Evolutionary conservation across 2,329 filamentous ascomycete genomes (phyloP).

Genomic region (Chalaropsis ovoidea): DNA sequence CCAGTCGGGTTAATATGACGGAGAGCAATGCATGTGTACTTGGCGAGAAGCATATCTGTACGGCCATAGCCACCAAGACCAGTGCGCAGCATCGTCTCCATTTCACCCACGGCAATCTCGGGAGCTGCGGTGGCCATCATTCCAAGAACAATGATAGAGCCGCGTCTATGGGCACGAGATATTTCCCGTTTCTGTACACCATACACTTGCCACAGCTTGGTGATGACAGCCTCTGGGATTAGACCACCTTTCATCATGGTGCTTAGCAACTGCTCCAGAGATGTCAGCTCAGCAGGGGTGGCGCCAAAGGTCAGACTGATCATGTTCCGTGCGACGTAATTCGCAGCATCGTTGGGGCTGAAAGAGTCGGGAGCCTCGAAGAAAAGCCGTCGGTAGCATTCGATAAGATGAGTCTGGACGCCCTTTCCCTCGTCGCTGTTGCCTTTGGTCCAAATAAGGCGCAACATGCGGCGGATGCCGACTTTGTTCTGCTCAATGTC

Average conservation of each 20-base stretch:
- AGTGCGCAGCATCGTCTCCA: slow-evolving; percentile 86
- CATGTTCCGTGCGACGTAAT: slow-evolving; percentile 96
- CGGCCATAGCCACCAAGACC: slow-evolving; percentile 74
- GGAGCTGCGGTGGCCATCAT: slow-evolving; percentile 92
- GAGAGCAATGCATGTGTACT: slow-evolving; percentile 90
- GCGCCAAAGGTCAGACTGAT: slow-evolving; percentile 96
- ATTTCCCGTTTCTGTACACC: slow-evolving; percentile 89
- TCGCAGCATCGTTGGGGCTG: slow-evolving; percentile 78
- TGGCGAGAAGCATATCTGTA: slow-evolving; percentile 75
- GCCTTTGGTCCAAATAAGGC: slow-evolving; percentile 97
- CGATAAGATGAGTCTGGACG: slow-evolving; percentile 90
- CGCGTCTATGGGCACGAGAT: slow-evolving; percentile 78
- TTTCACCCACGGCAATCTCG: slow-evolving; percentile 86
- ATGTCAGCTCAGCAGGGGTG: slow-evolving; percentile 88
- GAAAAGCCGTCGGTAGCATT: slow-evolving; percentile 91
- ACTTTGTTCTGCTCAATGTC: slow-evolving; percentile 87
- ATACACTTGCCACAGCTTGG: slow-evolving; percentile 96
- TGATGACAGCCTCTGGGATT: slow-evolving; percentile 73
- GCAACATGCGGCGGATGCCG: slow-evolving; percentile 89
- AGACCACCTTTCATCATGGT: slow-evolving; percentile 96
- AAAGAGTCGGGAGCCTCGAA: slow-evolving; percentile 90
- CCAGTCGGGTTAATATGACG: slow-evolving; percentile 80
- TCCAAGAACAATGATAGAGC: slow-evolving; percentile 89
- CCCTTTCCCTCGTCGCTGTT: slow-evolving; percentile 99
- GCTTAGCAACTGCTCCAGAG: slow-evolving; percentile 82